Percentiles rank a stretch among this genome's conserved stretches.
Evolutionary conservation across 768 basidiomycete genomes (phyloP).

Genomic region (Lentinula lateritia): DNA sequence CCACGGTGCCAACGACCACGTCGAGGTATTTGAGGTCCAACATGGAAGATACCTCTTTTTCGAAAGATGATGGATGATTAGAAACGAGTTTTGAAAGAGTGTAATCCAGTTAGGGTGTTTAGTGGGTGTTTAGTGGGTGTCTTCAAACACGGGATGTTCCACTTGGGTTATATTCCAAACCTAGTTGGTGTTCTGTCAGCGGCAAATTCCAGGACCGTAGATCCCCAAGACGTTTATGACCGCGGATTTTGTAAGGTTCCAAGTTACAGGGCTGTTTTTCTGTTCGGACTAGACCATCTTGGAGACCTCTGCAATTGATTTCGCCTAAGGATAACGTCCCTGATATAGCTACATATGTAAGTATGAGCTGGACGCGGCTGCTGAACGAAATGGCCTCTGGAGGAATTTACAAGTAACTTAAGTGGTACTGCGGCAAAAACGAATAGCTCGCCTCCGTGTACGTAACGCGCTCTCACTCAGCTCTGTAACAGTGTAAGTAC

Average conservation of each 20-base stretch:
- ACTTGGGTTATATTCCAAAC: constrained; percentile 1
- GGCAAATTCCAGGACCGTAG: neutral
- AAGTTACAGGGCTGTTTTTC: neutral
- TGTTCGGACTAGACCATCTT: neutral
- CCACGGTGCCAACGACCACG: neutral
- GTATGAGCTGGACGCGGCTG: too few relatives aligned
- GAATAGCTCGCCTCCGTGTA: too few relatives aligned
- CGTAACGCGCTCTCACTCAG: too few relatives aligned
- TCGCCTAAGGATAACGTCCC: too few relatives aligned
- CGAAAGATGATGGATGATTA: neutral
- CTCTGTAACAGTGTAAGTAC: too few relatives aligned
- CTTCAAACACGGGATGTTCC: neutral
- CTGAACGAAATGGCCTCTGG: too few relatives aligned
- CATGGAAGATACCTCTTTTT: neutral
- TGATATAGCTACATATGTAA: too few relatives aligned
- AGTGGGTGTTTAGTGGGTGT: neutral
- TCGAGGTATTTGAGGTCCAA: neutral
- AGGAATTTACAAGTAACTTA: too few relatives aligned
- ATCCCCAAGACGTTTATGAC: neutral
- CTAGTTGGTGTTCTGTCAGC: neutral
- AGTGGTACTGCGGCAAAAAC: too few relatives aligned
- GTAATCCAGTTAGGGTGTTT: neutral
- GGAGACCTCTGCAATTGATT: too few relatives aligned
- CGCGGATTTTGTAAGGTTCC: neutral
- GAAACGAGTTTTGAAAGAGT: neutral